A percentile compares a stretch with the other conserved stretches of the same genome.
phyloP scores from a whole-genome alignment of 306 rosid genomes.

The Spatholobus suberectus region DNA sequence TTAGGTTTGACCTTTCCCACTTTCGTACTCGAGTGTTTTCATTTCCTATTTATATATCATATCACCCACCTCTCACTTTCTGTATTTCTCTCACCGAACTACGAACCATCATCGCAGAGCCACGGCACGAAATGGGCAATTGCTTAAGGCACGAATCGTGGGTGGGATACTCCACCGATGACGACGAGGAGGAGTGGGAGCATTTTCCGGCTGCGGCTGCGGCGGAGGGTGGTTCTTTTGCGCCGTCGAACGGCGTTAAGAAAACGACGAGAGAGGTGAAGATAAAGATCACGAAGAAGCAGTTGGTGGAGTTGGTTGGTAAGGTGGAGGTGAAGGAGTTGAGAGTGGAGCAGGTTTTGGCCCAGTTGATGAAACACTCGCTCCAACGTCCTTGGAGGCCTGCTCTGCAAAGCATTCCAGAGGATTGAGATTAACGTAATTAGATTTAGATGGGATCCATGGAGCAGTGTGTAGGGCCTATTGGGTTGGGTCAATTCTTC shows the following conservation, averaged over 20 bases:
- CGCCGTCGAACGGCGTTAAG: not conserved
- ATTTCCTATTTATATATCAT: constrained; percentile 15
- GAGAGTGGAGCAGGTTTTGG: constrained; percentile 63
- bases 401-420: constrained; percentile 74
- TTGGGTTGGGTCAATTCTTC: too few relatives aligned
- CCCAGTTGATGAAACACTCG: constrained; percentile 51
- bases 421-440: not conserved
- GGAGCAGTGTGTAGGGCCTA: too few relatives aligned
- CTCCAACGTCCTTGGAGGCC: constrained; percentile 72
- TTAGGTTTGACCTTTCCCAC: constrained; percentile 47
- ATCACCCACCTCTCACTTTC: constrained; percentile 15
- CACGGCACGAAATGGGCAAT: constrained; percentile 63
- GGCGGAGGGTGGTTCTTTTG: not conserved
- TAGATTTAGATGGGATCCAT: too few relatives aligned
- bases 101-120: too few relatives aligned
- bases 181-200: constrained; percentile 54
- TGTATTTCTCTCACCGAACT: constrained; percentile 29
- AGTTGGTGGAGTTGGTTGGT: constrained; percentile 61
- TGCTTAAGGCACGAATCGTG: constrained; percentile 58
- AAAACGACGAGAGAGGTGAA: constrained; percentile 52
- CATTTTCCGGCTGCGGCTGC: constrained; percentile 41
- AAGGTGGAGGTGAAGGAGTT: constrained; percentile 57
- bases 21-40: too few relatives aligned
- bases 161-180: constrained; percentile 49
- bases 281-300: constrained; percentile 83